Base-by-base conservation (phyloP, 2,329 filamentous ascomycete species). In the Cordyceps cateniannulata region DNA sequence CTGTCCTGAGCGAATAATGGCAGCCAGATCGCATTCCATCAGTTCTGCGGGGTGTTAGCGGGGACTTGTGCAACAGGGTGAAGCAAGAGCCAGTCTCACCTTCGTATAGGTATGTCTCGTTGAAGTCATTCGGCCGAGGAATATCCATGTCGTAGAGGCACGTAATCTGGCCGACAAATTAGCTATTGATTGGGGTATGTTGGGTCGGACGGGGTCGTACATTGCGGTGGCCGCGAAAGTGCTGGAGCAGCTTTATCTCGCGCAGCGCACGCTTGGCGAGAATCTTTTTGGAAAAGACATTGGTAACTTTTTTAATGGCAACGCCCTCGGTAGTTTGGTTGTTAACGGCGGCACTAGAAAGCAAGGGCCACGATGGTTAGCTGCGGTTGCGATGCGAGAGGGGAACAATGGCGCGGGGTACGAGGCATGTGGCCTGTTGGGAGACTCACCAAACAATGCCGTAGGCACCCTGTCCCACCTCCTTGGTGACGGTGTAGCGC, bases 241-340 rank as follows among this genome's bases (percentile, higher is more conserved):
- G 95, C 80, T 98, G 93, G 66, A 99, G 83, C 68, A 99, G 85
- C 85, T 98, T 99, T 79, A 99, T 98, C 80, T 99, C 95, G 76
- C 95, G 87, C 81, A 99, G 78, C 54, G 95, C 95, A 72, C 95
- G 90, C 86, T 99, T 99, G 70, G 95, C 95, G 67, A 99, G 84
- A 69, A 99, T 99, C 86, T 98, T 98, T 81, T 99, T 99, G 84
- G 92, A 97, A 78, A 99, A 99, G 70, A 99, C 93, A 89, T 99
- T 99, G 80, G 95, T 99, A 74, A 99, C 91, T 79, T 99, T 99
- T 79, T 99, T 99, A 82, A 99, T 95, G 70, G 95, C 95, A 65
- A 99, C 93, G 45, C 93, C 93, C 74, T 99, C 95, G 70, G 86
- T 88, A 35, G 90, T 96, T 75, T 92, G 86, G 73, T 86, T 88